Percentiles rank a stretch among this genome's conserved stretches.
Conservation (phyloP, 176 grass and related monocot genomes). For the Aegilops longissima region DNA sequence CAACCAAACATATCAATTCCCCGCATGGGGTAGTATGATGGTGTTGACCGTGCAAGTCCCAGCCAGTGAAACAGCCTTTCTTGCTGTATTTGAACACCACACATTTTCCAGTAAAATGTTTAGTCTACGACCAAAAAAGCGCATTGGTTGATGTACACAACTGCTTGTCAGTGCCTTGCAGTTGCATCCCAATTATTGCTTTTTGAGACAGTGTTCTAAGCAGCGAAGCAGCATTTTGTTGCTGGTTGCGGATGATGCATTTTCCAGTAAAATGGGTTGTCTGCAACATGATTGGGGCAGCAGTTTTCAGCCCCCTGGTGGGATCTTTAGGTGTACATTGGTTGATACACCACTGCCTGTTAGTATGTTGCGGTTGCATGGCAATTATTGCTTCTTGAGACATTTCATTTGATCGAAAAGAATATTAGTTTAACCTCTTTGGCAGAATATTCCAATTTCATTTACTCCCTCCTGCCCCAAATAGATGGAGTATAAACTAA, state of each 20-base stretch:
- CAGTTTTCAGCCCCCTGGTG: not conserved
- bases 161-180: too few relatives aligned
- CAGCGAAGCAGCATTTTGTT: too few relatives aligned
- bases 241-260: not conserved
- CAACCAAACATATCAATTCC: not conserved
- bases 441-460: not conserved
- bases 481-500: too few relatives aligned
- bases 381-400: not conserved
- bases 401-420: not conserved
- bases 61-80: not conserved
- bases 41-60: not conserved
- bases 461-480: not conserved
- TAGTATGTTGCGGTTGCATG: conserved; percentile 4
- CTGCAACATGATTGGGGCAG: not conserved
- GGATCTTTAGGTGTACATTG: conserved; percentile 17
- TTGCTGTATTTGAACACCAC: not conserved
- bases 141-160: too few relatives aligned
- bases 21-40: not conserved
- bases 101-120: not conserved
- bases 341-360: not conserved
- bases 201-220: too few relatives aligned
- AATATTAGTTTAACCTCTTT: not conserved
- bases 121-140: not conserved
- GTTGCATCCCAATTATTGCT: too few relatives aligned
- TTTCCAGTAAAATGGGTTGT: not conserved